phyloP scores from a whole-genome alignment of 2,329 filamentous ascomycete genomes.

The Colletotrichum nymphaeae region DNA sequence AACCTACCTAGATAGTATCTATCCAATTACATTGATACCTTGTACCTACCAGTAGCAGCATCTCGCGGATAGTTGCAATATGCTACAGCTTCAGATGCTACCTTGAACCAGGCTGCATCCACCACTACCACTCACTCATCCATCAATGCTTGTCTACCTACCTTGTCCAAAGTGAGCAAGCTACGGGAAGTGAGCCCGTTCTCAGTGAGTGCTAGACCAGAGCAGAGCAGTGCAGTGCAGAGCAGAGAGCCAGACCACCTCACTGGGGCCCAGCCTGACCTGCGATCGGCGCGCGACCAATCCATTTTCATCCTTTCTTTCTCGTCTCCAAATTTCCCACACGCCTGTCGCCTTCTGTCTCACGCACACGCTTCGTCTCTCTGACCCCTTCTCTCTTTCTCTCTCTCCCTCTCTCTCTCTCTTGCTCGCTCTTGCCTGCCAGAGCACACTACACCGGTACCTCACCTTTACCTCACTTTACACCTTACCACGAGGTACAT shows the following conservation, averaged over 20 bases:
- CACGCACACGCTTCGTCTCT: neutral
- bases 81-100: neutral
- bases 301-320: conserved; percentile 33
- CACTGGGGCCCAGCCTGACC: neutral
- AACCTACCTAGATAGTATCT: no score
- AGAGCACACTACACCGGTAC: conserved; percentile 10
- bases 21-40: neutral
- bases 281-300: conserved; percentile 34
- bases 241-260: neutral
- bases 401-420: neutral
- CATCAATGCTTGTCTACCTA: neutral
- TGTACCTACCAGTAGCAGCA: neutral
- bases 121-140: neutral
- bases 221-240: no score
- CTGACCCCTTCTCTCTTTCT: neutral
- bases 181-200: no score
- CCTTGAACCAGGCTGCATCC: neutral
- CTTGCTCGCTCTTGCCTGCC: neutral
- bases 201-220: neutral
- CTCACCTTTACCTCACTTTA: neutral
- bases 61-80: neutral
- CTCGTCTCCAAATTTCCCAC: conserved; percentile 34
- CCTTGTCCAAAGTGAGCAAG: no score
- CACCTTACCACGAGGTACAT: neutral
- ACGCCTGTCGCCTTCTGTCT: neutral